Evolutionary conservation across 305 asterid species (phyloP).

Genomic region (Fraxinus nigra): DNA sequence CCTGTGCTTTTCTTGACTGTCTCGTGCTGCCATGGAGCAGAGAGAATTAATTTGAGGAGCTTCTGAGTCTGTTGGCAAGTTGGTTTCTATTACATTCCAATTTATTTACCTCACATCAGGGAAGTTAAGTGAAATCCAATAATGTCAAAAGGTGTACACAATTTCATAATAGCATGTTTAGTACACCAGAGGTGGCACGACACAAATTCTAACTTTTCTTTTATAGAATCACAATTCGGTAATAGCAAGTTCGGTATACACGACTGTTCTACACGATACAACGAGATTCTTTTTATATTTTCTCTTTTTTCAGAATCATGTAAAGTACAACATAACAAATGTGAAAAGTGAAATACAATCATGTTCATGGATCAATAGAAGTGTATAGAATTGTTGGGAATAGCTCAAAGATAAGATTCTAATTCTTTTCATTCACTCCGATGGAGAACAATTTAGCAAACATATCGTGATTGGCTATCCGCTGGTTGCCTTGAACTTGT

Average conservation of each 20-base stretch:
- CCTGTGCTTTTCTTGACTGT: background rate
- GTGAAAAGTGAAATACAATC: background rate
- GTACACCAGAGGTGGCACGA: background rate
- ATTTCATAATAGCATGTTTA: background rate
- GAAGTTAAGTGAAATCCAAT: too few relatives aligned
- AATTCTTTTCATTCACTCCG: background rate
- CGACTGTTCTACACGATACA: background rate
- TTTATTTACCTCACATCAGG: too few relatives aligned
- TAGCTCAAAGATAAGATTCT: background rate
- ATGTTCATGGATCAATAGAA: background rate
- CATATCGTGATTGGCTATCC: background rate
- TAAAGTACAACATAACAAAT: background rate
- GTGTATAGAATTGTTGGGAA: background rate
- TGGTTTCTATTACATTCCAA: too few relatives aligned
- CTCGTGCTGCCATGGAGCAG: too few relatives aligned
- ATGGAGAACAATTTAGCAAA: background rate
- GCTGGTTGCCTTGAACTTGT: slow-evolving; percentile 39
- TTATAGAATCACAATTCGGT: background rate
- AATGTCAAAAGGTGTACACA: background rate
- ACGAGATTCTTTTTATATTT: background rate
- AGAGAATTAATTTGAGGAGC: too few relatives aligned
- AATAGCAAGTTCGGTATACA: background rate
- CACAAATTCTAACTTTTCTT: background rate
- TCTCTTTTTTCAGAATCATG: background rate
- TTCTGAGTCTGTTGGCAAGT: too few relatives aligned